phyloP scores from a whole-genome alignment of 2,329 filamentous ascomycete species.

The Sporothrix protearum region DNA sequence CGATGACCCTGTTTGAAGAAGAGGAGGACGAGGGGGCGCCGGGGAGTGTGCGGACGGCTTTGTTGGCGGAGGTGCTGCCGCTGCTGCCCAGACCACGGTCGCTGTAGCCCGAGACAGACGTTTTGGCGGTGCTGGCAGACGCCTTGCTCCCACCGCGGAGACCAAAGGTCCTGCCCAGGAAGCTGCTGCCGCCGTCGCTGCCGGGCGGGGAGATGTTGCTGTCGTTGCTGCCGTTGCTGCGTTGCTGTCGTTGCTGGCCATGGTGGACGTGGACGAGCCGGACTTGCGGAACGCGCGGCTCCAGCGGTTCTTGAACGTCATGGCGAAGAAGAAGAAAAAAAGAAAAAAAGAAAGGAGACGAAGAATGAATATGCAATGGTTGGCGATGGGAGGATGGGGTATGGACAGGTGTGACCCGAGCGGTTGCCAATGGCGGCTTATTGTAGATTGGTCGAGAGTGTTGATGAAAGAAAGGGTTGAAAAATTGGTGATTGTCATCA shows the following conservation, averaged over 20 bases:
- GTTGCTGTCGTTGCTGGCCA: constrained; percentile 12
- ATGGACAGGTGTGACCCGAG: neutral
- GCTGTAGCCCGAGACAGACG: neutral
- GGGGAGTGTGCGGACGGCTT: neutral
- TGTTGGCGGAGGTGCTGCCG: neutral
- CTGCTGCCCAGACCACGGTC: constrained; percentile 12
- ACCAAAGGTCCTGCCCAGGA: constrained; percentile 22
- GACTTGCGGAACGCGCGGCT: constrained; percentile 27
- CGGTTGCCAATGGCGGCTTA: neutral
- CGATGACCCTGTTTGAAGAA: neutral
- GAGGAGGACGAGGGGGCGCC: neutral
- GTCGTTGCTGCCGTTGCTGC: constrained; percentile 11
- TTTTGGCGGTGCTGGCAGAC: constrained; percentile 2
- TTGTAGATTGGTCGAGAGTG: neutral
- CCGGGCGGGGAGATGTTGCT: constrained; percentile 6
- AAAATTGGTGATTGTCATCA: neutral
- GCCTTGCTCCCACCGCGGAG: constrained; percentile 23
- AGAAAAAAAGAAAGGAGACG: neutral
- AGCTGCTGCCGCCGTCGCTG: neutral
- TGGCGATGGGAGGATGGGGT: neutral
- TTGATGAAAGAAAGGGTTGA: neutral
- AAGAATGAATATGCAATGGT: neutral
- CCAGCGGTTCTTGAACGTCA: constrained; percentile 29
- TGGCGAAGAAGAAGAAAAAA: constrained; percentile 11
- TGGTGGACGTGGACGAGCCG: constrained; percentile 10